Evolutionary conservation across 371 early-diverging fungal species (phyloP).

Genomic region (Mortierella sp.): DNA sequence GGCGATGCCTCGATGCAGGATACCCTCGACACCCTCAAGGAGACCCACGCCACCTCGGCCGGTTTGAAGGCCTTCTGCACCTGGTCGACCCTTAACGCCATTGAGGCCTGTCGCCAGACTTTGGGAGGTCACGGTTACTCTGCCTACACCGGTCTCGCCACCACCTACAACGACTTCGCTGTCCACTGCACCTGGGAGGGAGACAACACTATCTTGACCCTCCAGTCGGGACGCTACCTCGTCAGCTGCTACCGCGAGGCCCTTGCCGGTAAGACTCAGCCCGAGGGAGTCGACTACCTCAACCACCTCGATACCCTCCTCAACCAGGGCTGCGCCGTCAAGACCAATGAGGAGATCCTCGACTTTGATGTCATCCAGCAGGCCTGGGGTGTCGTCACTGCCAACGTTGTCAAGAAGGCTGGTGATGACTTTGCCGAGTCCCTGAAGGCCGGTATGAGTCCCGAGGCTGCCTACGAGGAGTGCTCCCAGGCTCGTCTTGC

Average conservation of each 20-base stretch:
- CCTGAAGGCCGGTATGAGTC: constrained; percentile 75
- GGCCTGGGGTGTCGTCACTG: constrained; percentile 89
- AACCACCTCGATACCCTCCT: constrained; percentile 70
- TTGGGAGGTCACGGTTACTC: constrained; percentile 96
- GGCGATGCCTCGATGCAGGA: constrained; percentile 76
- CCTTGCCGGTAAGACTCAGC: constrained; percentile 79
- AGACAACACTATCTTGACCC: constrained; percentile 91
- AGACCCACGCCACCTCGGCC: constrained; percentile 92
- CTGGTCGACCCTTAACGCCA: constrained; percentile 87
- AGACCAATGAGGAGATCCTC: constrained; percentile 69
- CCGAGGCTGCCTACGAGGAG: constrained; percentile 90
- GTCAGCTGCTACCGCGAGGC: constrained; percentile 87
- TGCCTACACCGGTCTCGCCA: constrained; percentile 90
- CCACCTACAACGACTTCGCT: constrained; percentile 90
- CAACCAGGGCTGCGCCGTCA: constrained; percentile 66
- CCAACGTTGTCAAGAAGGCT: constrained; percentile 86
- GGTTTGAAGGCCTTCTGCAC: constrained; percentile 97
- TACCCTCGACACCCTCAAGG: constrained; percentile 85
- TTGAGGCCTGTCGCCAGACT: constrained; percentile 92
- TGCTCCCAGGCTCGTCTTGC: constrained; percentile 87
- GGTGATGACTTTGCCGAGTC: constrained; percentile 83
- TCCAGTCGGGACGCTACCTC: constrained; percentile 92
- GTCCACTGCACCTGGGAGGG: constrained; percentile 97
- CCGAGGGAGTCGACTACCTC: constrained; percentile 88
- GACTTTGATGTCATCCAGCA: constrained; percentile 77